These are phyloP conservation scores for Mesotaenium endlicherianum DNA, from an alignment of 139 green algal species.

Conservation along the genomic window DNA sequence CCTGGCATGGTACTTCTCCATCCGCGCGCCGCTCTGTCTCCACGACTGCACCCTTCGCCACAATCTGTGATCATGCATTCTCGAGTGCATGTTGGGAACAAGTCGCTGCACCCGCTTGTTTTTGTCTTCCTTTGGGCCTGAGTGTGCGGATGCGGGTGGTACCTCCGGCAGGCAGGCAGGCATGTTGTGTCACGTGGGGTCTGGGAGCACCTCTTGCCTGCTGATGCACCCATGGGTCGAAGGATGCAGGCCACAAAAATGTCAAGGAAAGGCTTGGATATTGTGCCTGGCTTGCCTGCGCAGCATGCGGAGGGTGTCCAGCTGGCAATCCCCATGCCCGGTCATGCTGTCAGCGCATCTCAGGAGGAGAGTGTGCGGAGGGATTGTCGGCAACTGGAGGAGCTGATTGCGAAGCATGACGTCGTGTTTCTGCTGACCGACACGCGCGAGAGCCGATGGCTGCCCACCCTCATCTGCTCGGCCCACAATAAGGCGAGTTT, in stretches of 20 bases:
- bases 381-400: slow-evolving; percentile 60
- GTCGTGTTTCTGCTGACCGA: slow-evolving; percentile 93
- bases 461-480: slow-evolving; percentile 84
- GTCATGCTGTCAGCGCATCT: slow-evolving; percentile 12
- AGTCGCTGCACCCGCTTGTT: background rate
- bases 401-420: slow-evolving; percentile 69
- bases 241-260: background rate
- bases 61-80: no score
- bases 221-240: background rate
- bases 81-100: slow-evolving; percentile 19
- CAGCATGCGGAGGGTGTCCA: background rate
- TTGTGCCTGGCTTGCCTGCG: background rate
- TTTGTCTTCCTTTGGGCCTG: background rate
- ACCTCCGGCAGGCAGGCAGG: background rate
- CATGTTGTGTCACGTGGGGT: background rate
- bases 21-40: background rate
- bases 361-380: background rate
- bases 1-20: slow-evolving; percentile 30
- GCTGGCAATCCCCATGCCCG: slow-evolving; percentile 48
- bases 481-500: slow-evolving; percentile 51
- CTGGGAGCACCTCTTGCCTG: background rate
- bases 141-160: background rate
- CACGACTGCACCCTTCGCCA: background rate
- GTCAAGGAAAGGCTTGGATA: background rate
- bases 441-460: slow-evolving; percentile 88